Base-by-base conservation (phyloP, 441 rosid genomes). In the Iberis amara region DNA sequence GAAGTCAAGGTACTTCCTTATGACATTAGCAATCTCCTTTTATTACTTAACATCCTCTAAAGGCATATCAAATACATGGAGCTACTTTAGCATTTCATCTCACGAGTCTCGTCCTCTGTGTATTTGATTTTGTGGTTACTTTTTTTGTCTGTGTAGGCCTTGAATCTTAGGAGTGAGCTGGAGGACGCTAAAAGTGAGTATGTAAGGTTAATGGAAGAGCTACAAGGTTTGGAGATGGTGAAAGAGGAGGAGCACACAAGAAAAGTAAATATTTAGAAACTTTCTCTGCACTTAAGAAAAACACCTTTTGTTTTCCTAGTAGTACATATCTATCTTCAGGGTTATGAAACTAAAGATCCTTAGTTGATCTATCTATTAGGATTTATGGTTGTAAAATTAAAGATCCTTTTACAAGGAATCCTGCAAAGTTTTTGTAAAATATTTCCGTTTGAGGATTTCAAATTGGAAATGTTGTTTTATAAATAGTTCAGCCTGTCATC, bases 1-100 rank as follows among this genome's bases (percentile, higher is more conserved):
- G 72, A 57, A 52, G 26, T 62, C 47, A 85, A 81, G 98, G 98
- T 90, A 78, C 33, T 15, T 55, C 12, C 57, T 52, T 12, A 3
- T 39, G 36, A 30, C 39, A 30, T 38, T 7, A 30, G 6, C 30
- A 27, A 30, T 5, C 6, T 1, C 33, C 8, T 8, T 30, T 30
- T 30, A 7, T 47, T 45, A 31, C 54, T 12, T 49, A 46, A 39
- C 48, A 7, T 32, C 33, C 33, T 30, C 33, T 30, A 30, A 30
- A 30, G 33, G 7, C 33, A 30, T 30, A 4, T n/a, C n/a, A 30
- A 5, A 7, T 30, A 30, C 2, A 0, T 30, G 5, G 30, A n/a
- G 30, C 30, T 27, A 3, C 3, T 27, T 6, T 27, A 27, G 30
- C 30, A 27, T 27, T 27, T 3, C 30, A n/a, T 27, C 30, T 6